Evolutionary conservation across 805 yeast species (phyloP).

Genomic region (Metschnikowia peoriensis): DNA sequence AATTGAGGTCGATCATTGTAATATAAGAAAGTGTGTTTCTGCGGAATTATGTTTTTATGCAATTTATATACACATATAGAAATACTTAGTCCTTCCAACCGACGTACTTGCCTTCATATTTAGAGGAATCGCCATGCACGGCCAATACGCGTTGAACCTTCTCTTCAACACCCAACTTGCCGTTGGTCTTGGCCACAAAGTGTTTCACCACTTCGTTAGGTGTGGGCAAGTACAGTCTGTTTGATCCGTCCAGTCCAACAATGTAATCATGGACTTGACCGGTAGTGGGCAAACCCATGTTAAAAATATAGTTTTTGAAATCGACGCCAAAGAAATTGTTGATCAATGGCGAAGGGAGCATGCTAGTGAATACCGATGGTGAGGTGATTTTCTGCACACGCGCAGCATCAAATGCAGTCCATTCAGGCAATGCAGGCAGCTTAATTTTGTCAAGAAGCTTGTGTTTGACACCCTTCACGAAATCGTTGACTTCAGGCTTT

Average conservation of each 20-base stretch:
- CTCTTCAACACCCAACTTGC: constrained; percentile 57
- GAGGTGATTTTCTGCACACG: constrained; percentile 22
- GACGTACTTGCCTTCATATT: constrained; percentile 42
- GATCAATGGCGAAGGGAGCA: constrained; percentile 33
- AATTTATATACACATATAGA: no score
- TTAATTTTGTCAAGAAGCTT: constrained; percentile 61
- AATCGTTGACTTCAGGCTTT: constrained; percentile 52
- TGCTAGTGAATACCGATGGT: constrained; percentile 19
- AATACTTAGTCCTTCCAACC: constrained; percentile 33
- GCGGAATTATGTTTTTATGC: background rate
- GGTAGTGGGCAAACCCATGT: constrained; percentile 81
- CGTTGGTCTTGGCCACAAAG: constrained; percentile 50
- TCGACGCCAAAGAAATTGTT: constrained; percentile 38
- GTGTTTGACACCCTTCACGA: constrained; percentile 65
- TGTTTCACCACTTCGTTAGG: constrained; percentile 63
- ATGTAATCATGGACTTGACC: constrained; percentile 61
- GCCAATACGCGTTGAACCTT: constrained; percentile 61
- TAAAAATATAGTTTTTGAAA: constrained; percentile 51
- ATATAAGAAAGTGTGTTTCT: background rate
- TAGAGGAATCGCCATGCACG: constrained; percentile 49
- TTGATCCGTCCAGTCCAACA: constrained; percentile 65
- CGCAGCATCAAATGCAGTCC: constrained; percentile 33
- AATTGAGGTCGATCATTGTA: background rate
- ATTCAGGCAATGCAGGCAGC: constrained; percentile 48
- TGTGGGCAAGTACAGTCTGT: constrained; percentile 65